These are phyloP conservation scores for Waltergamsia citrina DNA, from an alignment of 2,329 filamentous ascomycete genomes.

Conservation along the genomic window DNA sequence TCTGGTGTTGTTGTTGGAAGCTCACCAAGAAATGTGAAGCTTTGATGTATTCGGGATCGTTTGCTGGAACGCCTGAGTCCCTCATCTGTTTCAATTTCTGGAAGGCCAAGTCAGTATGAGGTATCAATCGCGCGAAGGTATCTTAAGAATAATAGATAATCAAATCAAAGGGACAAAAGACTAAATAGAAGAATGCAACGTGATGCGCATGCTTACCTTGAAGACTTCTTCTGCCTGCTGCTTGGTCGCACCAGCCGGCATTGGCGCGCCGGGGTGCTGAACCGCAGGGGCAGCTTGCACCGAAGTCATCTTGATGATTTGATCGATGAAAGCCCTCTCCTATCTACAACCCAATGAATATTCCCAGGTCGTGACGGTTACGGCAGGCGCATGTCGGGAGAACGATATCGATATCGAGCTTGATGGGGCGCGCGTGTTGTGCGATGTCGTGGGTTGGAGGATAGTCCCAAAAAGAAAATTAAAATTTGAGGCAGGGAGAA, in stretches of 20 bases:
- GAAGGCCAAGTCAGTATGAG: not conserved
- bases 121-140: not conserved
- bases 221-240: constrained; percentile 71
- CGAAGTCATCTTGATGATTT: constrained; percentile 60
- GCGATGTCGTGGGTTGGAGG: not conserved
- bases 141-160: not conserved
- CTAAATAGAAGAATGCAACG: not conserved
- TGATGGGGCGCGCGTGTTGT: constrained; percentile 2
- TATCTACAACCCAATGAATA: constrained; percentile 14
- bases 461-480: constrained; percentile 1
- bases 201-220: constrained; percentile 36
- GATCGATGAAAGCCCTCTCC: constrained; percentile 9
- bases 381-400: constrained; percentile 28
- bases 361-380: constrained; percentile 12
- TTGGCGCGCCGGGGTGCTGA: constrained; percentile 52
- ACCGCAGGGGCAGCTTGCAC: constrained; percentile 64
- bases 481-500: constrained; percentile 1
- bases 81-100: constrained; percentile 91
- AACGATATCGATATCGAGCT: constrained; percentile 2
- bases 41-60: constrained; percentile 83
- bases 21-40: constrained; percentile 64
- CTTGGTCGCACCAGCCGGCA: constrained; percentile 61
- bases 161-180: not conserved
- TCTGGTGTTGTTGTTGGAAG: constrained; percentile 58
- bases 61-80: constrained; percentile 67